A percentile compares a stretch with the other conserved stretches of the same genome.
phyloP scores from a whole-genome alignment of 2,329 filamentous ascomycete species.

The Trichoderma koningii region DNA sequence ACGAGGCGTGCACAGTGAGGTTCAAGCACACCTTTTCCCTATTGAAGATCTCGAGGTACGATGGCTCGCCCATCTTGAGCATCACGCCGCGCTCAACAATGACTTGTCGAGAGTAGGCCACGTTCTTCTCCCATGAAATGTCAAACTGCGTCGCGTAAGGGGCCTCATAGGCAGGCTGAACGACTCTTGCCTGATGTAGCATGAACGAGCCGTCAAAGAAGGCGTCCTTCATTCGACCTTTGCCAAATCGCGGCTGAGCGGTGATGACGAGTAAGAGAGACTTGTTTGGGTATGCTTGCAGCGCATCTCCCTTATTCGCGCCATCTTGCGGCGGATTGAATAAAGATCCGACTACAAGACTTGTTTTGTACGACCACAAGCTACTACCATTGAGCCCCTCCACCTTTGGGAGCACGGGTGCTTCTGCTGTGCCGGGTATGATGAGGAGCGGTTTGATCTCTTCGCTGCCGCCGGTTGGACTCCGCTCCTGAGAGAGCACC shows the following conservation, averaged over 20 bases:
- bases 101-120: neutral
- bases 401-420: neutral
- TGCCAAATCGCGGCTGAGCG: neutral
- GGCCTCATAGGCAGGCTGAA: neutral
- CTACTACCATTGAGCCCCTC: neutral
- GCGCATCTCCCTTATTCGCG: neutral
- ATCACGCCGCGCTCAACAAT: neutral
- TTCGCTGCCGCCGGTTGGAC: neutral
- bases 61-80: neutral
- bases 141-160: neutral
- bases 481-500: neutral
- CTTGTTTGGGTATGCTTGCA: neutral
- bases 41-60: neutral
- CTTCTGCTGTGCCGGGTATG: neutral
- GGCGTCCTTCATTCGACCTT: neutral
- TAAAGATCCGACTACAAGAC: neutral
- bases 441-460: neutral
- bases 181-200: neutral
- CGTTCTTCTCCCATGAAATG: neutral
- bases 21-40: neutral
- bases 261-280: neutral
- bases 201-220: neutral
- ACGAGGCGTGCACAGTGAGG: neutral
- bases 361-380: neutral
- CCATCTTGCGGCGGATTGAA: neutral